Percentiles rank a stretch among this genome's conserved stretches.
phyloP scores from a whole-genome alignment of 495 filamentous ascomycete species.

The Xylaria curta region DNA sequence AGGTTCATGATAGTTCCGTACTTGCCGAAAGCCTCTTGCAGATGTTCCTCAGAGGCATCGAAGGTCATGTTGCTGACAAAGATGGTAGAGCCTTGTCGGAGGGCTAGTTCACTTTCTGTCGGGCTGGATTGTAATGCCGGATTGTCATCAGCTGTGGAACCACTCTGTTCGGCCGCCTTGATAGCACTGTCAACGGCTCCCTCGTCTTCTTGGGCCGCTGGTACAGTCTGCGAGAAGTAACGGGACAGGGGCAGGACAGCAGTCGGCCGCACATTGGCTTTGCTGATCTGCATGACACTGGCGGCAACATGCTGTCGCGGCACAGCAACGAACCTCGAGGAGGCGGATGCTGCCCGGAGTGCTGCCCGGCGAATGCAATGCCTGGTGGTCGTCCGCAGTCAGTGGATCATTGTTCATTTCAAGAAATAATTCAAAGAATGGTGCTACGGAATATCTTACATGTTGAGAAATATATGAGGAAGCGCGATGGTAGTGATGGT shows the following conservation, averaged over 20 bases:
- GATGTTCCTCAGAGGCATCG: constrained; percentile 75
- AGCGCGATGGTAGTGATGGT: not conserved
- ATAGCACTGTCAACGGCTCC: constrained; percentile 1
- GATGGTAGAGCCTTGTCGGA: constrained; percentile 18
- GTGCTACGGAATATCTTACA: constrained; percentile 11
- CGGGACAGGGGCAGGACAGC: constrained; percentile 38
- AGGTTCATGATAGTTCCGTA: constrained; percentile 65
- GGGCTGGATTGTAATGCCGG: constrained; percentile 1
- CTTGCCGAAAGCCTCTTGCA: constrained; percentile 68
- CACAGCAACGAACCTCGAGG: constrained; percentile 51
- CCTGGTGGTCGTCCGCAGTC: constrained; percentile 43
- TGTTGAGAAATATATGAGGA: constrained; percentile 7
- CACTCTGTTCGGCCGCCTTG: not conserved
- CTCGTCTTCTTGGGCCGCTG: constrained; percentile 32
- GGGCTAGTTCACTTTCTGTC: constrained; percentile 22
- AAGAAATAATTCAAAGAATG: not conserved
- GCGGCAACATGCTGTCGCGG: constrained; percentile 47
- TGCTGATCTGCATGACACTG: constrained; percentile 38
- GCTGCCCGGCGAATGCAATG: constrained; percentile 63
- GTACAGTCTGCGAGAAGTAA: constrained; percentile 45
- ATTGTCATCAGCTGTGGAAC: not conserved
- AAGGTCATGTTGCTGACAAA: constrained; percentile 90
- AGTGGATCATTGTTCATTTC: constrained; percentile 13
- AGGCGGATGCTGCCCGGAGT: constrained; percentile 60
- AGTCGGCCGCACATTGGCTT: constrained; percentile 30